Evolutionary conservation across 345 rosid species (phyloP), one percentile per base, ranked within the genome.

Genomic region (Arabidopsis arenosa): DNA sequence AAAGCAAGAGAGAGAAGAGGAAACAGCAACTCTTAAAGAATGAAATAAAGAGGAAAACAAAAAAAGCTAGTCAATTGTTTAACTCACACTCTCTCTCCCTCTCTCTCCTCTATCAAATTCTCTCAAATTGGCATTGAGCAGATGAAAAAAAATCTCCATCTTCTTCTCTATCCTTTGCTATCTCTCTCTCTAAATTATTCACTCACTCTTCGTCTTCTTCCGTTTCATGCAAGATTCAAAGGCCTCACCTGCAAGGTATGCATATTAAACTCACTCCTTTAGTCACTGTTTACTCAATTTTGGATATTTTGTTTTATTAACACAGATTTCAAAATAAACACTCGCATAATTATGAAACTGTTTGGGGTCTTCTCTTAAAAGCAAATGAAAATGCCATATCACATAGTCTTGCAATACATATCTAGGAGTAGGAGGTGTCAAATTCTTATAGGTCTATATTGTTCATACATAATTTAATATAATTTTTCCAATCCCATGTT

Each of bases 161-260:
- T 65, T 44, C 69, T 66, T 78, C 77, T 73, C 58, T 61, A 35
- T 59, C 48, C 5, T 36, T 59, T 66, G 21, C 36, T 52, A 40
- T 58, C 36, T 45, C 55, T 81, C 79, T 70, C 73, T 72, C 77
- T 43, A 8, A 48, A 62, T 14, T 79, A 39, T 32, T 59, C 8
- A 71, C 44, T 56, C 4, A 55, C 35, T 57, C 73, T 72, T 58
- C 32, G 26, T 33, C 68, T 59, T 63, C 65, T 63, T 78, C 58
- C 66, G 81, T 78, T 78, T 73, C 91, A 91, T 93, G 97, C 97
- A 89, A 88, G 93, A 91, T 83, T 85, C 89, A 83, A 89, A 91
- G 78, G 80, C 73, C 82, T 80, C 90, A 58, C 68, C 74, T 69
- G 58, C 91, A 83, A 91, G 96, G 98, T 89, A 88, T 64, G 84